A percentile compares a stretch with the other conserved stretches of the same genome.
phyloP scores from a whole-genome alignment of 106 monocot species.

The Apostasia shenzhenica region DNA sequence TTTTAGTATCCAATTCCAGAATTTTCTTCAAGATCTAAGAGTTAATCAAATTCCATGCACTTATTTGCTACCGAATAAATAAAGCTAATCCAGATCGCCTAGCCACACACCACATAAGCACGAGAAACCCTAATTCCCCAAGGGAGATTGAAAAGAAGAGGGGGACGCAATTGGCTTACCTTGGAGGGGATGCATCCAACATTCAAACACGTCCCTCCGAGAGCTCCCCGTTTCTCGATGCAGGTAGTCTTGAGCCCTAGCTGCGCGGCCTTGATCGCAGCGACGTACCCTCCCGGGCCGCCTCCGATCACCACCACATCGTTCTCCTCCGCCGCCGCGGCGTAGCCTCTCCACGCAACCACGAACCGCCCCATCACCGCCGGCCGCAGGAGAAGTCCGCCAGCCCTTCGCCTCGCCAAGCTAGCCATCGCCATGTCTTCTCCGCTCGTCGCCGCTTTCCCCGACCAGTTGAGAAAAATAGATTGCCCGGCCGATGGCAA shows the following conservation, averaged over 20 bases:
- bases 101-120: not conserved
- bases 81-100: too few relatives aligned
- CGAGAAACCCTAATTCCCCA: not conserved
- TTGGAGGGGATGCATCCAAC: conserved; percentile 84
- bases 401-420: conserved; percentile 31
- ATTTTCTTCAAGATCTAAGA: too few relatives aligned
- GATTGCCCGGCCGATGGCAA: not conserved
- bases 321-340: conserved; percentile 49
- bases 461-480: not conserved
- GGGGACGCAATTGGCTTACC: conserved; percentile 7
- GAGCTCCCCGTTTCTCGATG: conserved; percentile 68
- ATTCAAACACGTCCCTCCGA: conserved; percentile 74
- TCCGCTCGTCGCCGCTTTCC: not conserved
- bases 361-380: not conserved
- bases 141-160: not conserved
- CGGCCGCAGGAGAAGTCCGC: not conserved
- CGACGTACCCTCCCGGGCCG: conserved; percentile 71
- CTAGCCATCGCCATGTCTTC: conserved; percentile 48
- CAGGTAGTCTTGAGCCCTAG: conserved; percentile 74
- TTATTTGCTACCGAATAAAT: not conserved
- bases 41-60: not conserved
- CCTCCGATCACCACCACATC: conserved; percentile 74
- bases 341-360: conserved; percentile 4
- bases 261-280: conserved; percentile 79
- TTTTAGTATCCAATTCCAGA: too few relatives aligned